Evolutionary conservation across 306 rosid genomes (phyloP).

Genomic region (Coriaria nepalensis): DNA sequence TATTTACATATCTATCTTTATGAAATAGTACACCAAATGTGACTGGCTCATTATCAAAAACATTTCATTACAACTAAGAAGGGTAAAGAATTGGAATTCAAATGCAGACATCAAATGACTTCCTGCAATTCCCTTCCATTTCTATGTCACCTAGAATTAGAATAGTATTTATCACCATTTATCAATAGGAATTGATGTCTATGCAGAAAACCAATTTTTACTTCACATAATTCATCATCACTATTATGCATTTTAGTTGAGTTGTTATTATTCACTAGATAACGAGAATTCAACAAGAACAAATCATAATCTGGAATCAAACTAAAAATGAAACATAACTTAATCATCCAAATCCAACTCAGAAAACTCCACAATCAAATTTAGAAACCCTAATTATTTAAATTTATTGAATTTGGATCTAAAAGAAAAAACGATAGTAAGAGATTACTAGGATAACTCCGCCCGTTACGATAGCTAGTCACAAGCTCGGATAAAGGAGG

Average conservation of each 20-base stretch:
- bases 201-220: no score
- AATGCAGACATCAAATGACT: background rate
- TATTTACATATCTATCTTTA: conserved; percentile 82
- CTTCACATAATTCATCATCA: no score
- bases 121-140: background rate
- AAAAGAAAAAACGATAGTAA: background rate
- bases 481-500: no score
- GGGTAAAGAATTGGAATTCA: background rate
- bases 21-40: conserved; percentile 75
- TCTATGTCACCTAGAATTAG: no score
- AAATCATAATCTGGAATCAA: background rate
- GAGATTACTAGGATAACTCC: no score
- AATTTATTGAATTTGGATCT: background rate
- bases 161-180: no score
- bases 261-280: no score
- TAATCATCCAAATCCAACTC: conserved; percentile 1
- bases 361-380: background rate
- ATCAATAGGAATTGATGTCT: no score
- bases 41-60: conserved; percentile 26
- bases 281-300: no score
- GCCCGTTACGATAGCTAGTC: no score
- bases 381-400: background rate
- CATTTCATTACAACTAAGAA: background rate
- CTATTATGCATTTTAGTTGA: no score
- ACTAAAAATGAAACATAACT: background rate